phyloP scores from a whole-genome alignment of 495 filamentous ascomycete species.

The Aspergillus campestris region DNA sequence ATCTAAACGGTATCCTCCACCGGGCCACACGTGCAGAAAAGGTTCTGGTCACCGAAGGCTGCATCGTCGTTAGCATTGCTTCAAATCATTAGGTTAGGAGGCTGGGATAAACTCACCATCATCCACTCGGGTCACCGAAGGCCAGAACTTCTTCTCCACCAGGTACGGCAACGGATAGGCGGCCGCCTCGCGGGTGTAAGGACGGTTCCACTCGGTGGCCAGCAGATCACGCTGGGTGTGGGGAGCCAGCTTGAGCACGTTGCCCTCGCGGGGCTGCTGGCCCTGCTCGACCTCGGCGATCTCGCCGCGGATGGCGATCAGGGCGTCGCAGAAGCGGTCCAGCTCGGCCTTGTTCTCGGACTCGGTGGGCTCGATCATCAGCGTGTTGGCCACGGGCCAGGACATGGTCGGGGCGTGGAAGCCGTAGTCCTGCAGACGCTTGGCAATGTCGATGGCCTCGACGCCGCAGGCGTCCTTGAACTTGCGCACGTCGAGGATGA shows the following conservation, averaged over 20 bases:
- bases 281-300: conserved; percentile 82
- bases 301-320: conserved; percentile 82
- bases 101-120: conserved; percentile 58
- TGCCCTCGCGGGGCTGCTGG: conserved; percentile 65
- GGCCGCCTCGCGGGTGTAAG: conserved; percentile 73
- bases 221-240: conserved; percentile 82
- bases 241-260: conserved; percentile 87
- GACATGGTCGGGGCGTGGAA: conserved; percentile 99
- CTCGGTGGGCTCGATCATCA: conserved; percentile 99
- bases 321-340: conserved; percentile 87
- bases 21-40: conserved; percentile 92
- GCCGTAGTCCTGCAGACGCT: conserved; percentile 95
- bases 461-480: conserved; percentile 82
- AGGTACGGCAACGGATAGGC: conserved; percentile 84
- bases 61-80: conserved; percentile 11
- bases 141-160: conserved; percentile 98
- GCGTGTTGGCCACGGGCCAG: conserved; percentile 91
- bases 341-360: conserved; percentile 89
- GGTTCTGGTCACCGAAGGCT: conserved; percentile 88
- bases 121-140: conserved; percentile 77
- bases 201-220: conserved; percentile 58
- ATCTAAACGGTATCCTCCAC: conserved; percentile 47
- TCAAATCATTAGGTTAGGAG: not conserved
- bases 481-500: conserved; percentile 84
- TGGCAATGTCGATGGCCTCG: conserved; percentile 95